Evolutionary conservation across 1,284 basidiomycete genomes (phyloP), one percentile per base, ranked within the genome.

Genomic region (Trametes hirsuta): DNA sequence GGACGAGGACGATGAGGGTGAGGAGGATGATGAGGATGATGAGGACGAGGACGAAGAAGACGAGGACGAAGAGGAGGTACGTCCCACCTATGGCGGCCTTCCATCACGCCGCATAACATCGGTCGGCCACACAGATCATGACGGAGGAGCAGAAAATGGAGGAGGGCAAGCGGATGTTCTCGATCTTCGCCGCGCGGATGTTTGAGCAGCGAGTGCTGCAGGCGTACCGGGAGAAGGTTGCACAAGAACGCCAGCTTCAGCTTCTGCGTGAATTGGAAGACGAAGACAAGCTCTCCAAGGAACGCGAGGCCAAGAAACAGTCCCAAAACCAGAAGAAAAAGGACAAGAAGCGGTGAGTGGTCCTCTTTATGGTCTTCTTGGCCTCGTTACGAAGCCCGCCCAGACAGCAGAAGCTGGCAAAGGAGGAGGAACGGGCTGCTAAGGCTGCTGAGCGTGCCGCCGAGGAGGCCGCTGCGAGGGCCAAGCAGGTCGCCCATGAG

Each of bases 121-220:
- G 24, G 47, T 14, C 40, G 51, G 55, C 22, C 37, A 53, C 50
- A 36, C 64, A 90, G 88, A 78, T 83, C 39, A 83, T 92, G 85
- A 91, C 90, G 6, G 90, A 92, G 73, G 90, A 91, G 75, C 93
- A 98, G 79, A 95, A 97, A 76, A 94, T 96, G 89, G 95, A 98
- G 76, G 97, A 99, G 78, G 97, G 97, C 68, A 94, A 96, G 75
- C 88, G 94, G 55, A 99, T 99, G 97, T 99, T 99, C 81, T 95
- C 95, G 67, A 98, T 99, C 77, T 99, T 98, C 74, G 97, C 97
- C n/a, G 97, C 97, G 41, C 88, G 97, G 58, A 97, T 98, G 95
- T 98, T 99, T 74, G 97, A 99, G 79, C 95, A 98, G 76, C 88
- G 97, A 25, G 97, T 98, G 41, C 85, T 98, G 55, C 90, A 94